Evolutionary conservation across 2,329 filamentous ascomycete species (phyloP), one percentile per base, ranked within the genome.

Genomic region (Ophiostoma himal-ulmi): DNA sequence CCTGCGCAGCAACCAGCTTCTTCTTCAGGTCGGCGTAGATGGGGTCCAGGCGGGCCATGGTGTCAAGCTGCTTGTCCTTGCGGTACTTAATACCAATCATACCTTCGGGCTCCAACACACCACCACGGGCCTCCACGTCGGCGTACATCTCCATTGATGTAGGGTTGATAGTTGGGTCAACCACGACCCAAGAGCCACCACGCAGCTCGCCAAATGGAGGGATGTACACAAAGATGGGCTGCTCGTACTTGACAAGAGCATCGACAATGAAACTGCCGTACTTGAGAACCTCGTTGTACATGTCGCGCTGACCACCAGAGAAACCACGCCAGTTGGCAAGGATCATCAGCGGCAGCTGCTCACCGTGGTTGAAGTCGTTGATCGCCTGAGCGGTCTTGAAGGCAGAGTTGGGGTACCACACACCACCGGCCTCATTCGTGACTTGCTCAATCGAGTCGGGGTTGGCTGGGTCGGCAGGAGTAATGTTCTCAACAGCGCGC

Each of bases 231-330:
- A 99, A 99, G 82, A 99, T 90, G 70, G 95, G 95, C 85, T 99
- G 95, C 85, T 99, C 92, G 79, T 93, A 99, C 83, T 97, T 96
- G 85, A 97, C 93, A 67, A 99, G 90, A 70, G 94, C 94, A 78
- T 99, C 95, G 75, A 99, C 95, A 78, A 99, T 99, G 86, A 95
- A 98, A 22, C 94, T 97, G 78, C 95, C 95, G 78, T 99, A 99
- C 86, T 99, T 99, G 81, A 99, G 89, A 20, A 99, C 95, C 83
- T 99, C 95, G 83, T 98, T 97, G 89, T 96, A 99, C 95, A 99
- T 99, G 82, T 99, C 95, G 76, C 94, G 93, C 83, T 99, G 95
- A 74, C 95, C 95, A 84, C 95, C 95, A 75, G 95, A 99, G 92
- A 99, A 99, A 85, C 95, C 95, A 89, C 95, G 91, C 95, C 95